These are phyloP conservation scores for Mycena vulgaris DNA, from an alignment of 768 basidiomycete genomes.

Conservation along the genomic window DNA sequence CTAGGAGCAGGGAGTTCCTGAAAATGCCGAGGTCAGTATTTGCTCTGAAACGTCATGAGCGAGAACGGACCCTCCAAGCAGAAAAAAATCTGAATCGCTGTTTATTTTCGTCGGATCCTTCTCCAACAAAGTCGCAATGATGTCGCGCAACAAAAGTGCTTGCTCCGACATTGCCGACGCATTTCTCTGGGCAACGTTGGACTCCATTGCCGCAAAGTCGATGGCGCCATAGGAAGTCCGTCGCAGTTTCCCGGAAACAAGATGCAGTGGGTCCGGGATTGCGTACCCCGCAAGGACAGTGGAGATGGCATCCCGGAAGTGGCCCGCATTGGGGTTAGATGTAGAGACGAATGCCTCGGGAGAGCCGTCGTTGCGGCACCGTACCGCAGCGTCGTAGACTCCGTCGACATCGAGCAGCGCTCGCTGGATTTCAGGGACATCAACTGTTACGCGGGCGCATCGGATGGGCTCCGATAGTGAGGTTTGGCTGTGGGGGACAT, in stretches of 20 bases:
- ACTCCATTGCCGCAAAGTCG: constrained; percentile 52
- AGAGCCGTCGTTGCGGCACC: constrained; percentile 48
- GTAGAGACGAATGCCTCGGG: constrained; percentile 57
- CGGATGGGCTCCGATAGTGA: constrained; percentile 56
- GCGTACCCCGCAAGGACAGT: constrained; percentile 54
- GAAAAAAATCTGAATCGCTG: constrained; percentile 57
- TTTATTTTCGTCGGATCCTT: constrained; percentile 48
- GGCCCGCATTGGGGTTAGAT: constrained; percentile 36
- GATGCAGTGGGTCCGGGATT: constrained; percentile 54
- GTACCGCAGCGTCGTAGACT: constrained; percentile 55
- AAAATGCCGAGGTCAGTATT: not conserved
- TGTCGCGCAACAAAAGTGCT: constrained; percentile 53
- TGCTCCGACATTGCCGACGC: constrained; percentile 47
- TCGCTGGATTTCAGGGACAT: constrained; percentile 45
- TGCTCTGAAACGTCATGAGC: not conserved
- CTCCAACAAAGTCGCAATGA: constrained; percentile 52
- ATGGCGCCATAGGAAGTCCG: constrained; percentile 38
- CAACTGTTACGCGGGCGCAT: constrained; percentile 51
- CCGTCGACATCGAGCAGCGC: constrained; percentile 47
- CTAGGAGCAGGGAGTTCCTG: constrained; percentile 59
- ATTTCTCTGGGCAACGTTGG: not conserved
- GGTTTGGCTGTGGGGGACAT: constrained; percentile 48
- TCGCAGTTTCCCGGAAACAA: constrained; percentile 44
- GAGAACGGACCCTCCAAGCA: constrained; percentile 49
- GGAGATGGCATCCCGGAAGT: constrained; percentile 43